phyloP scores from a whole-genome alignment of 192 early-diverging fungal genomes.

The Geranomyces variabilis region DNA sequence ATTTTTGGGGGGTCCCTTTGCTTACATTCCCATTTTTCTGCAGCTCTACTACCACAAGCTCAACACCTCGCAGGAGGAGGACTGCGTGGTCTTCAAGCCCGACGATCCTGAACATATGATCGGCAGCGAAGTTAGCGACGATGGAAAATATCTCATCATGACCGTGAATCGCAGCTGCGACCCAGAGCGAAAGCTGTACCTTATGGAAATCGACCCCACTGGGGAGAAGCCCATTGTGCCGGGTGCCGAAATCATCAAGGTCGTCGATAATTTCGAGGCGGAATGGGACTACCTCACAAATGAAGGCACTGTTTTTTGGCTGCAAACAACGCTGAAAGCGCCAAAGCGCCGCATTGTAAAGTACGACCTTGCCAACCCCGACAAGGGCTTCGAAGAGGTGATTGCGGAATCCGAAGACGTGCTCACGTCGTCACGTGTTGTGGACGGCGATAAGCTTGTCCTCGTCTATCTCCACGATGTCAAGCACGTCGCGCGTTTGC shows the following conservation, averaged over 20 bases:
- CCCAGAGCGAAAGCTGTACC: conserved; percentile 31
- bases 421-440: conserved; percentile 43
- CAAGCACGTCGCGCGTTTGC: conserved; percentile 47
- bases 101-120: conserved; percentile 49
- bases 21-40: neutral
- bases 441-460: conserved; percentile 61
- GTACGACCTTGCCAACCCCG: conserved; percentile 61
- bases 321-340: conserved; percentile 63
- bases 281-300: conserved; percentile 57
- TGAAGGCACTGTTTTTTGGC: conserved; percentile 62
- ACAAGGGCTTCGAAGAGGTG: conserved; percentile 63
- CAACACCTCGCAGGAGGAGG: conserved; percentile 63
- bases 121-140: conserved; percentile 45
- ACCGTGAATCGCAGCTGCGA: conserved; percentile 50
- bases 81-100: conserved; percentile 58
- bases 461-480: conserved; percentile 67
- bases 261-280: conserved; percentile 59
- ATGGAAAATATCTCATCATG: conserved; percentile 66
- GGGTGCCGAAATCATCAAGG: conserved; percentile 16
- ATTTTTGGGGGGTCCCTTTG: conserved; percentile 1
- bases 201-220: conserved; percentile 32
- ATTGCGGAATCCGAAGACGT: conserved; percentile 60
- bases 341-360: conserved; percentile 63
- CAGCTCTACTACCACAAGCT: conserved; percentile 56
- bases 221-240: conserved; percentile 8